A percentile compares a stretch with the other conserved stretches of the same genome.
These are phyloP conservation scores for Fusarium anthophilum DNA, from an alignment of 2,329 filamentous ascomycete genomes.

Conservation along the genomic window DNA sequence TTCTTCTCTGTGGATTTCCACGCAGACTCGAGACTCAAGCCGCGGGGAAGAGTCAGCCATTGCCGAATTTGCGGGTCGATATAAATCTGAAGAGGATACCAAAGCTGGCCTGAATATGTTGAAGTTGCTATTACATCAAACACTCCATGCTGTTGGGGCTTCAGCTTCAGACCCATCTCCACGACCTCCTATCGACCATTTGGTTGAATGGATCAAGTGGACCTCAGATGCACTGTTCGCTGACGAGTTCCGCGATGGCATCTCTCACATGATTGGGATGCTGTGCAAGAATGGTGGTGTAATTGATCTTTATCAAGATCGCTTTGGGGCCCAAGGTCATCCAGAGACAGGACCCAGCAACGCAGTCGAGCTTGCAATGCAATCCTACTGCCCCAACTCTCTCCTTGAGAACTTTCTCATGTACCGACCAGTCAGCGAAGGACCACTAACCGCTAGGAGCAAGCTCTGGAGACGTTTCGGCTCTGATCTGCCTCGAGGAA, in stretches of 20 bases:
- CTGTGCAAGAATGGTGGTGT: not conserved
- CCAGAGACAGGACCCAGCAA: not conserved
- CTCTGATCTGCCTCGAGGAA: not conserved
- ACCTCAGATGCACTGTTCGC: not conserved
- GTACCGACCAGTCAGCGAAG: not conserved
- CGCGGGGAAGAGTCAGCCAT: not conserved
- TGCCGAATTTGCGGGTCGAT: not conserved
- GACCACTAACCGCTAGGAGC: not conserved
- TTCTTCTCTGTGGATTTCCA: not conserved
- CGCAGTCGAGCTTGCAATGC: slow-evolving; percentile 15
- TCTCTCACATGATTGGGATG: not conserved
- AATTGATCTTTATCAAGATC: slow-evolving; percentile 15
- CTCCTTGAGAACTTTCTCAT: slow-evolving; percentile 3
- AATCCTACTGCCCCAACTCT: not conserved
- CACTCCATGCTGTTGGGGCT: not conserved
- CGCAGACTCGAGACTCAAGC: not conserved
- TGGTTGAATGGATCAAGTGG: not conserved
- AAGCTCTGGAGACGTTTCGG: not conserved
- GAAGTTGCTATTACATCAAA: not conserved
- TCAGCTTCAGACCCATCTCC: not conserved
- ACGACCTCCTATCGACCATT: not conserved
- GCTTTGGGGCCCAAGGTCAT: not conserved
- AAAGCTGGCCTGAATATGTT: not conserved
- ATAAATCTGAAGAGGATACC: not conserved
- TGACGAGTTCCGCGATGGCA: not conserved